Base-by-base conservation (phyloP, 306 rosid genomes). In the Rubus parviflorus region DNA sequence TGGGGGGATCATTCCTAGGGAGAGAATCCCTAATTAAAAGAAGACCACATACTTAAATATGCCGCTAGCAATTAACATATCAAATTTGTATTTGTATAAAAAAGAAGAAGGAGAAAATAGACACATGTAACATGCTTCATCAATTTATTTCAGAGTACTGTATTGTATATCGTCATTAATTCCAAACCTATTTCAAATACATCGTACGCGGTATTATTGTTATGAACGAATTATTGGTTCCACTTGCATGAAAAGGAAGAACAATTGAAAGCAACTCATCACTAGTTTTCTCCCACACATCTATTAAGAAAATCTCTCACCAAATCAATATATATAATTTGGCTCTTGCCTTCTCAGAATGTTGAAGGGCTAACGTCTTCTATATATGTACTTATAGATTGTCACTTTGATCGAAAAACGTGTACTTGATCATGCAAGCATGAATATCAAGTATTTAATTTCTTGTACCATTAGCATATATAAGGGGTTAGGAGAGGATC, bases 321-420 rank as follows among this genome's bases (percentile, higher is more conserved):
- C 45, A 63, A 63, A 63, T 63, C 22, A 63, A 42, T 42, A 4
- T 4, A 63, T 58, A 62, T 0, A 7, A 14, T 51, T 61, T 64
- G 72, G 73, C 66, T n/a, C 76, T 77, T 82, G 76, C 43, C 85
- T 73, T 77, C 75, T 67, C 72, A 77, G 17, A 14, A 40, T 52
- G 20, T 66, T 56, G 66, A 82, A 77, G 78, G 73, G 85, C 42
- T 54, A 45, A 65, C 46, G 57, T 51, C 11, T 13, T 57, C 63
- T 9, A 8, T 56, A 7, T 23, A 13, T 0, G 38, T 45, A 13
- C 48, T 37, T 9, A 56, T 56, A 20, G 15, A 67, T 7, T 10
- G 51, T 19, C 52, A 65, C 30, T 10, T 58, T 23, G 64, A 53
- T 53, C 10, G 23, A 43, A 5, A 11, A n/a, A 43, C 72, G 53